phyloP scores from a whole-genome alignment of 805 yeast genomes.

The Metschnikowia drakensbergensis region DNA sequence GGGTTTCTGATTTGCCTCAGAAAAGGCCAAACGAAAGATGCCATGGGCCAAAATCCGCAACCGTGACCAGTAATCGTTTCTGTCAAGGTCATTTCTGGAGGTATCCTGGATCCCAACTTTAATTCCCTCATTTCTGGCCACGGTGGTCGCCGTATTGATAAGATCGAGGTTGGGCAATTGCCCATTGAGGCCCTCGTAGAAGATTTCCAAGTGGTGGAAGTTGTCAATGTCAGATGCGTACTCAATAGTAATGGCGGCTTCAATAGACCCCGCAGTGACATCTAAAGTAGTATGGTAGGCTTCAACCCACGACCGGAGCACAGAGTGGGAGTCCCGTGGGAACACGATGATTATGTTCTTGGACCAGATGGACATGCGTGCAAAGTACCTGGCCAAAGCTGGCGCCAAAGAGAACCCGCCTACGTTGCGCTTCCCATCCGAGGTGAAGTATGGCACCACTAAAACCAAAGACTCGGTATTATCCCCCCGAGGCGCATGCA shows the following conservation, averaged over 20 bases:
- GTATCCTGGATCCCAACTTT: slow-evolving; percentile 63
- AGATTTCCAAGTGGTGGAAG: slow-evolving; percentile 69
- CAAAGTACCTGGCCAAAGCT: slow-evolving; percentile 74
- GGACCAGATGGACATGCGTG: slow-evolving; percentile 90
- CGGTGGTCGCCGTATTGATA: slow-evolving; percentile 72
- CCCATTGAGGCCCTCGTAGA: slow-evolving; percentile 88
- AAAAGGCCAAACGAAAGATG: slow-evolving; percentile 59
- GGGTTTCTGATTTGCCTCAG: slow-evolving; percentile 61
- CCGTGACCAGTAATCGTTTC: slow-evolving; percentile 51
- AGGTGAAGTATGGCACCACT: slow-evolving; percentile 81
- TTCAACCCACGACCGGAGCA: slow-evolving; percentile 85
- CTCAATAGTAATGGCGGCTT: slow-evolving; percentile 84
- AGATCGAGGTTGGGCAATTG: slow-evolving; percentile 93
- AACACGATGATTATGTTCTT: slow-evolving; percentile 86
- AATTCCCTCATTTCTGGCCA: slow-evolving; percentile 74
- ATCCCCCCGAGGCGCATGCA: slow-evolving; percentile 93
- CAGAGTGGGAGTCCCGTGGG: slow-evolving; percentile 64
- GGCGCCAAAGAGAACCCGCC: slow-evolving; percentile 77
- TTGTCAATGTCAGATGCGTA: slow-evolving; percentile 64
- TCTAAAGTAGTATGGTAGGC: slow-evolving; percentile 86
- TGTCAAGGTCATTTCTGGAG: slow-evolving; percentile 42
- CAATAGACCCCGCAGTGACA: slow-evolving; percentile 88
- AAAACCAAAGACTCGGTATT: slow-evolving; percentile 93
- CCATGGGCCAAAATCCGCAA: slow-evolving; percentile 59
- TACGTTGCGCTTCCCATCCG: slow-evolving; percentile 60